Conservation (phyloP, 305 asterid genomes). For the Fraxinus ornus region DNA sequence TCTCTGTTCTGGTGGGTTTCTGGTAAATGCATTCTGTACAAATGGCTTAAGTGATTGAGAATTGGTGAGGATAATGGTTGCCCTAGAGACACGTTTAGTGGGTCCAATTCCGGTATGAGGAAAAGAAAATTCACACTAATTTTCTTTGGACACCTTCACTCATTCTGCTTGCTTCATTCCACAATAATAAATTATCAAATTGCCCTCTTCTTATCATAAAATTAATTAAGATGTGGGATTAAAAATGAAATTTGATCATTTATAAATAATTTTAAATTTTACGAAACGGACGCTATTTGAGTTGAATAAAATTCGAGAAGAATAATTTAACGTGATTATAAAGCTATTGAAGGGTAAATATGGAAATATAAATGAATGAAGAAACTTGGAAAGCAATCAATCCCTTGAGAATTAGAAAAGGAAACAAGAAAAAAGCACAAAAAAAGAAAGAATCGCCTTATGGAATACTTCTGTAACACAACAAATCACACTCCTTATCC, state of each 20-base stretch:
- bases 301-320: too few species aligned
- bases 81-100: not conserved
- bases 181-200: not conserved
- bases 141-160: slow-evolving; percentile 5
- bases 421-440: slow-evolving; percentile 23
- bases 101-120: slow-evolving; percentile 3
- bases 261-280: too few species aligned
- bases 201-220: not conserved
- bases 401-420: slow-evolving; percentile 18
- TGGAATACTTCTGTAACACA: slow-evolving; percentile 9
- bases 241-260: too few species aligned
- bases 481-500: slow-evolving; percentile 1
- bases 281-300: too few species aligned
- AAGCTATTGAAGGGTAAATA: slow-evolving; percentile 20
- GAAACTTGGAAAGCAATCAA: slow-evolving; percentile 32
- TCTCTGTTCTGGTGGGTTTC: too few species aligned
- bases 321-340: not conserved
- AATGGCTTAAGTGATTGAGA: too few species aligned
- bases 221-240: too few species aligned
- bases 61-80: not conserved
- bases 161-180: not conserved
- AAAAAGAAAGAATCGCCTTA: slow-evolving; percentile 29
- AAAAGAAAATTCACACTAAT: slow-evolving; percentile 1
- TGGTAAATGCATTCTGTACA: too few species aligned
- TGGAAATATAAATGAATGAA: slow-evolving; percentile 14